Percentiles rank a stretch among this genome's conserved stretches.
These are phyloP conservation scores for Globisporangium middletonii DNA, from an alignment of 352 stramenopile species.

Conservation along the genomic window DNA sequence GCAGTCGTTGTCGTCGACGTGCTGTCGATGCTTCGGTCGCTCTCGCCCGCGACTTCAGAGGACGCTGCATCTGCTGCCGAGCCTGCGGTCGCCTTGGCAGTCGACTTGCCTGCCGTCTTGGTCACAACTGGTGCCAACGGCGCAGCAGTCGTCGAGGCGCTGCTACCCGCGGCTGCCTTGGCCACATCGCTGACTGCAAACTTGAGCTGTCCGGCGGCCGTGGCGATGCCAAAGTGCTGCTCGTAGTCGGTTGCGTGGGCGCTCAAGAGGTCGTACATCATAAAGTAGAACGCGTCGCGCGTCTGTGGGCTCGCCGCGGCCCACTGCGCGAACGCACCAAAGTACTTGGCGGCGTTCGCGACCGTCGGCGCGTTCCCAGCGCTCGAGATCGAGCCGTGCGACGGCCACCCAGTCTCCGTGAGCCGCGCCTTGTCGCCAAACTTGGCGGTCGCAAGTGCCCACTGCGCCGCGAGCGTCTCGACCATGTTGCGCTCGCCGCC, in stretches of 20 bases:
- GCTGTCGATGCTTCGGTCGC: slow-evolving; percentile 11
- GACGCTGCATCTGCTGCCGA: background rate
- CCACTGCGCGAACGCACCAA: slow-evolving; percentile 24
- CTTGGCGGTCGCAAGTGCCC: slow-evolving; percentile 20
- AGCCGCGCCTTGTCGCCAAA: slow-evolving; percentile 25
- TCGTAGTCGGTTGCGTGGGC: slow-evolving; percentile 22
- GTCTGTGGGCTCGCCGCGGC: slow-evolving; percentile 10
- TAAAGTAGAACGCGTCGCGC: slow-evolving; percentile 31
- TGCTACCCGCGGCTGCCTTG: background rate
- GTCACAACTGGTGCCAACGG: too few species aligned
- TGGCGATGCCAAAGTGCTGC: slow-evolving; percentile 31
- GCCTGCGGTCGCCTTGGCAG: background rate
- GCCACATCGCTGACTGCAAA: slow-evolving; percentile 12
- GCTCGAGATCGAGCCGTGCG: slow-evolving; percentile 9
- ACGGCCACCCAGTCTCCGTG: slow-evolving; percentile 39
- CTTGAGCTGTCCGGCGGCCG: slow-evolving; percentile 16
- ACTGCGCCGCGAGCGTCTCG: slow-evolving; percentile 28
- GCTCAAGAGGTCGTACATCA: slow-evolving; percentile 37
- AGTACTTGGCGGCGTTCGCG: slow-evolving; percentile 17
- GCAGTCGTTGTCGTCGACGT: background rate
- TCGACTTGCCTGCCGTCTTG: background rate
- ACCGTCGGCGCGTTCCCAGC: slow-evolving; percentile 21
- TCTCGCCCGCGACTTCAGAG: background rate
- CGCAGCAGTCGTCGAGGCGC: background rate
- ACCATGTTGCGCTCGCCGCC: slow-evolving; percentile 19